phyloP scores from a whole-genome alignment of 352 stramenopile species.

The Phytophthora agathidicida region DNA sequence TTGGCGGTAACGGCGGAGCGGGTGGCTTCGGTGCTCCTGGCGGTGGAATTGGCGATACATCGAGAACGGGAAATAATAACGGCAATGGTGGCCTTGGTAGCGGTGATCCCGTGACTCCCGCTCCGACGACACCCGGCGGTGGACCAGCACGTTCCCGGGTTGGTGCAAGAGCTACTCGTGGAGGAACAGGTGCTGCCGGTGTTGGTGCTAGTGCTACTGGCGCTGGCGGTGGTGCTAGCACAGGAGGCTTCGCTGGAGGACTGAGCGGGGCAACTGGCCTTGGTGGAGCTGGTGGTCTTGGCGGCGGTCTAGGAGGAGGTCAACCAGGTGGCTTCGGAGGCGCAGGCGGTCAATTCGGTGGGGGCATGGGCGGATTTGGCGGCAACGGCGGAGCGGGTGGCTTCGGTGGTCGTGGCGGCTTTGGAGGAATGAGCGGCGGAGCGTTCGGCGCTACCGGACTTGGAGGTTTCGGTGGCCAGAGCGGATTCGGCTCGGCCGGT shows the following conservation, averaged over 20 bases:
- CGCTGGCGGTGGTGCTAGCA: slow-evolving; percentile 1
- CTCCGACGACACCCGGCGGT: slow-evolving; percentile 21
- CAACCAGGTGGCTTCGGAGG: slow-evolving; percentile 1
- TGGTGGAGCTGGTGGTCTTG: too few relatives aligned
- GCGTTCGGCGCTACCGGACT: background rate
- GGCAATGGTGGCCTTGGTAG: slow-evolving; percentile 3
- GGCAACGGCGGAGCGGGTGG: background rate
- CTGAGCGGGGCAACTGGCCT: background rate
- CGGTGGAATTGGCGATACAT: background rate
- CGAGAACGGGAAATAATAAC: background rate
- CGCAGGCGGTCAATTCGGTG: background rate
- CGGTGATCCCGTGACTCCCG: slow-evolving; percentile 16
- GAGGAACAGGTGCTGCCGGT: background rate
- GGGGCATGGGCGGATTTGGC: slow-evolving; percentile 7
- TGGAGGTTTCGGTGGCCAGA: slow-evolving; percentile 12
- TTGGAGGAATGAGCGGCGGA: slow-evolving; percentile 5
- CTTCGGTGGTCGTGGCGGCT: background rate
- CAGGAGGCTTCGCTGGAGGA: background rate
- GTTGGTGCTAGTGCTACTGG: background rate
- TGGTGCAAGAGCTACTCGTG: background rate
- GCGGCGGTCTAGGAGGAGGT: too few relatives aligned
- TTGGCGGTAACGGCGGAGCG: background rate
- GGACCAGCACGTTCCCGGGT: slow-evolving; percentile 3
- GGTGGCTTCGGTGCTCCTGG: slow-evolving; percentile 3
- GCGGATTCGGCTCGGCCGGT: slow-evolving; percentile 2